These are phyloP conservation scores for Coniferiporia weirii DNA, from an alignment of 1,284 basidiomycete species.

Conservation along the genomic window DNA sequence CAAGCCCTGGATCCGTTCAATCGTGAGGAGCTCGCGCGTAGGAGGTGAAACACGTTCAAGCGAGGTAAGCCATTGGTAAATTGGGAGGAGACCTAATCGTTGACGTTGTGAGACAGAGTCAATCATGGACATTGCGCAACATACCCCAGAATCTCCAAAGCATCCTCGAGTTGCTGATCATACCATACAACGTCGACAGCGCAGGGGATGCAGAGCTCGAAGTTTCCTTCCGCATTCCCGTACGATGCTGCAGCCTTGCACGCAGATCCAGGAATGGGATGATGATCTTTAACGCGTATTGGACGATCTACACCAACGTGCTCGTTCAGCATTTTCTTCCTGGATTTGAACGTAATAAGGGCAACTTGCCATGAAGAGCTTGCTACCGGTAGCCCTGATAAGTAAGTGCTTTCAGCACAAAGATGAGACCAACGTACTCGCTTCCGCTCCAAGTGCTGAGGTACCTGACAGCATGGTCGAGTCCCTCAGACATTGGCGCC, in stretches of 20 bases:
- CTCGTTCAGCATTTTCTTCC: not conserved
- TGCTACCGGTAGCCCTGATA: slow-evolving; percentile 39
- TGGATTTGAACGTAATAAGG: not conserved
- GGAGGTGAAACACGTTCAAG: slow-evolving; percentile 65
- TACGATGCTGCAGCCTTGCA: slow-evolving; percentile 59
- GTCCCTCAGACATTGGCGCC: slow-evolving; percentile 51
- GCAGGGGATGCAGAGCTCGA: slow-evolving; percentile 49
- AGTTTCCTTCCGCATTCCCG: slow-evolving; percentile 47
- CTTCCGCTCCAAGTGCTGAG: slow-evolving; percentile 77
- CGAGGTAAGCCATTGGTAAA: slow-evolving; percentile 71
- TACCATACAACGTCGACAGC: slow-evolving; percentile 47
- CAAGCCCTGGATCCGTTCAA: slow-evolving; percentile 80
- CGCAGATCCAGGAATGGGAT: slow-evolving; percentile 60
- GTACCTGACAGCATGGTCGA: slow-evolving; percentile 68
- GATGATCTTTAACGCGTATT: slow-evolving; percentile 65
- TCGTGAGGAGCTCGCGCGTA: slow-evolving; percentile 62
- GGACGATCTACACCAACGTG: slow-evolving; percentile 46
- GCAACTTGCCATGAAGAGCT: slow-evolving; percentile 64
- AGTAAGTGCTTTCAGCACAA: slow-evolving; percentile 6
- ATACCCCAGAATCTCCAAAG: slow-evolving; percentile 75
- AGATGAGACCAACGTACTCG: slow-evolving; percentile 52
- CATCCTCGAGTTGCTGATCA: slow-evolving; percentile 63
- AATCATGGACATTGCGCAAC: slow-evolving; percentile 19
- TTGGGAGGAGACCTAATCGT: slow-evolving; percentile 61
- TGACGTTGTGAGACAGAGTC: not conserved